Percentiles rank a stretch among this genome's conserved stretches.
phyloP scores from a whole-genome alignment of 257 asterid species.

The Osmanthus fragrans region DNA sequence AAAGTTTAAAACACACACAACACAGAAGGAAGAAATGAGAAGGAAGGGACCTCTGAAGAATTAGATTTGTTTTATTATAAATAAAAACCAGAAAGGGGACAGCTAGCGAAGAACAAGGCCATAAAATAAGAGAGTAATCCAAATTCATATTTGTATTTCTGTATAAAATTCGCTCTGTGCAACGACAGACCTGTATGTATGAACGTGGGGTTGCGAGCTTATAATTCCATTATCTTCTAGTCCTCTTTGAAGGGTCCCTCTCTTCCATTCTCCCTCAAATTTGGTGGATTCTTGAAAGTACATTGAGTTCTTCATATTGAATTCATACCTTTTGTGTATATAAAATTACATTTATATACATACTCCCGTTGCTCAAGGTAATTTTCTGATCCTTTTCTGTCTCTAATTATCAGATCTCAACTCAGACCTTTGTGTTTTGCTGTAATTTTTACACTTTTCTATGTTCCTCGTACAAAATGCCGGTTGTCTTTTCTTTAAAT shows the following conservation, averaged over 20 bases:
- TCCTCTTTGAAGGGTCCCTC: constrained; percentile 22
- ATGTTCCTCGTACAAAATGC: constrained; percentile 17
- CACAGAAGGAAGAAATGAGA: constrained; percentile 16
- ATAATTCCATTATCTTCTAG: constrained; percentile 26
- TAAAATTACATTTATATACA: background rate
- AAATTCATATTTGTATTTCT: background rate
- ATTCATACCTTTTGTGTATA: background rate
- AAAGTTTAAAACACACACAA: background rate
- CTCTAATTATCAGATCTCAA: background rate
- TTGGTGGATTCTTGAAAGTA: background rate
- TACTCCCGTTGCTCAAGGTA: background rate
- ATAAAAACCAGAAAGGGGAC: constrained; percentile 30
- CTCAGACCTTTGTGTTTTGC: background rate
- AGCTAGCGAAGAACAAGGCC: constrained; percentile 36
- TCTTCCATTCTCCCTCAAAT: background rate
- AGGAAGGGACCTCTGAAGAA: constrained; percentile 20
- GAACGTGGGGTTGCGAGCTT: constrained; percentile 27
- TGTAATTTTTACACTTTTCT: constrained; percentile 5
- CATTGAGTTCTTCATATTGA: background rate
- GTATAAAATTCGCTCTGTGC: background rate
- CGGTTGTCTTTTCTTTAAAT: constrained; percentile 16
- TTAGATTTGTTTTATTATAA: background rate
- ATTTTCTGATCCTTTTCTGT: background rate
- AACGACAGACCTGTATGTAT: constrained; percentile 18
- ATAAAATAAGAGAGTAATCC: constrained; percentile 13